Evolutionary conservation across 306 rosid genomes (phyloP), one percentile per base, ranked within the genome.

Genomic region (Sophora flavescens): DNA sequence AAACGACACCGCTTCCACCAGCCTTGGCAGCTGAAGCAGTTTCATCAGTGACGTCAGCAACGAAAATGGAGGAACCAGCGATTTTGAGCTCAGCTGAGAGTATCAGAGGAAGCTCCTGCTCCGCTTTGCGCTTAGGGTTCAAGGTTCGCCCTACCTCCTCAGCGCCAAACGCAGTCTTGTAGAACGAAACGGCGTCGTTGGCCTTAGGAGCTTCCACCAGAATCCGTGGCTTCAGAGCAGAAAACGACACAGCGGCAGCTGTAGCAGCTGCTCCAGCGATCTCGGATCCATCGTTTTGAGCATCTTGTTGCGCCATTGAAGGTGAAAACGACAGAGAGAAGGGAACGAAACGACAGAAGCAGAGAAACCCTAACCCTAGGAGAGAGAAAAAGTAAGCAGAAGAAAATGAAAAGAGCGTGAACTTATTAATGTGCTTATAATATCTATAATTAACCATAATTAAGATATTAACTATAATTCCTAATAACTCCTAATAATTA

Each of bases 41-140:
- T 72, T 79, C 89, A 0, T 72, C 87, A 0, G 32, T 58, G 1
- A 61, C 2, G 78, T 87, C 92, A 15, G 96, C 85, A 60, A 93
- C 85, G 6, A 87, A 39, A 76, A 93, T 3, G 12, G 82, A 53
- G 62, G 77, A 82, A 36, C 81, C 91, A 57, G 80, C 97, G 51
- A 93, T 76, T 66, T 82, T 81, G 64, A 91, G 90, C 82, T 88
- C 84, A 10, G 91, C 96, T 0, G 82, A 85, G 75, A 84, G 87
- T 4, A 93, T 70, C 75, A 77, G 89, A 32, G 93, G 96, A 4
- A 60, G 75, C 73, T 93, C 98, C 4, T 86, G 97, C 22, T 88
- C 98, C 0, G 97, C 96, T 84, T 93, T 93, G 51, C 98, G 96
- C 84, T 93, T 93, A 3, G 96, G 75, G 74, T 87, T 79, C 33